Evolutionary conservation across 2,329 filamentous ascomycete species (phyloP), one percentile per base, ranked within the genome.

Genomic region (Aspergillus flavus): DNA sequence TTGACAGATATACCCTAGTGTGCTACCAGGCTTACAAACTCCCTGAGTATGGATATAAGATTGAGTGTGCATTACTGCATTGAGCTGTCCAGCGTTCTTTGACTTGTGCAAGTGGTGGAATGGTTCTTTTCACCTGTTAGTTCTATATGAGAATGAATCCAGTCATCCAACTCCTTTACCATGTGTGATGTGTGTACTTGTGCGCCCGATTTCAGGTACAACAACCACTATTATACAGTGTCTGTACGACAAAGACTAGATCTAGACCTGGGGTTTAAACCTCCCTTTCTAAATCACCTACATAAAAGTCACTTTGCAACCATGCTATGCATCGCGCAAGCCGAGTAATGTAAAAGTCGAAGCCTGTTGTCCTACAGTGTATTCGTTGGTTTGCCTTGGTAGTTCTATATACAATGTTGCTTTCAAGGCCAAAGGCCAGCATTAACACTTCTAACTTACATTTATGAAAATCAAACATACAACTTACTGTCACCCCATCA

Each of bases 51-150:
- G 62, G 58, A 63, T 54, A 61, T 57, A 52, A 48, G 55, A 58
- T 60, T 45, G 36, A 59, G 52, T 61, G 23, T 48, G 45, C 61
- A 36, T 50, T 59, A 26, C 57, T 61, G 59, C 59, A 59, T 56
- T 23, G 30, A 46, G 58, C 45, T 58, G 55, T 59, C 63, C 57
- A 64, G 61, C 62, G 56, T 32, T 59, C 48, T 53, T 43, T 60
- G 58, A 57, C 26, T 32, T 52, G n/a, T 48, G 6, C 11, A 23
- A 30, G 14, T 26, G 16, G 5, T 11, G 21, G 26, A 11, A 28
- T 39, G 23, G 12, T 32, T 23, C 36, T 54, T 53, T 60, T 26
- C n/a, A 21, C 21, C n/a, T 30, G 57, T 26, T 9, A 34, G 45
- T 28, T 55, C 55, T 60, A 41, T 63, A 63, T 50, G 41, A 53